phyloP scores from a whole-genome alignment of 2,329 filamentous ascomycete species.

The Claviceps maximensis region DNA sequence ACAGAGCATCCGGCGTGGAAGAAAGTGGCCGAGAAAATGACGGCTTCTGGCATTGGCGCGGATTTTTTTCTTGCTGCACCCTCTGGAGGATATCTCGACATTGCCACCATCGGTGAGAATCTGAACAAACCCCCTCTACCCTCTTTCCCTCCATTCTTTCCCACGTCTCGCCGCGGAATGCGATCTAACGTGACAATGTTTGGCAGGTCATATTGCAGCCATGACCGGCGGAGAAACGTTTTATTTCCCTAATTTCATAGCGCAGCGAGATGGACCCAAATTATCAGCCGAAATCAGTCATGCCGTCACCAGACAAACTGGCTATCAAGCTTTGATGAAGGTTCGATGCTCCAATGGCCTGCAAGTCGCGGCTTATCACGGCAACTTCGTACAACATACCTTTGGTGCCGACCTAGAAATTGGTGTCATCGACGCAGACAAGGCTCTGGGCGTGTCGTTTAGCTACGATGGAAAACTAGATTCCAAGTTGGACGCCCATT shows the following conservation, averaged over 20 bases:
- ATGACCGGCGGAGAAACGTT: slow-evolving; percentile 91
- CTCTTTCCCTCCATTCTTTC: no score
- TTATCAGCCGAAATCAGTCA: slow-evolving; percentile 77
- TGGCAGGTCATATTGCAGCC: slow-evolving; percentile 62
- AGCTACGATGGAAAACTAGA: slow-evolving; percentile 97
- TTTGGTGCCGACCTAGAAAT: slow-evolving; percentile 93
- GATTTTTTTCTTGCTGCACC: slow-evolving; percentile 94
- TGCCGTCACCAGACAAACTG: slow-evolving; percentile 76
- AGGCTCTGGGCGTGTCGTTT: slow-evolving; percentile 83
- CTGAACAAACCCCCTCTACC: not conserved
- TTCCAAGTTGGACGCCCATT: slow-evolving; percentile 89
- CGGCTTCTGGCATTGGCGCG: slow-evolving; percentile 70
- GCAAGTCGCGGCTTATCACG: slow-evolving; percentile 86
- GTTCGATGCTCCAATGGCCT: slow-evolving; percentile 94
- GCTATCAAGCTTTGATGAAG: slow-evolving; percentile 95
- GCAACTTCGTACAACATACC: slow-evolving; percentile 91
- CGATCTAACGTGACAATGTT: slow-evolving; percentile 2
- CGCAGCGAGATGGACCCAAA: slow-evolving; percentile 72
- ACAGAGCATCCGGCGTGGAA: slow-evolving; percentile 84
- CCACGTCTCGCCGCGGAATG: not conserved
- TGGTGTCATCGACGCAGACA: slow-evolving; percentile 83
- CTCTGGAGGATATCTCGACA: slow-evolving; percentile 79
- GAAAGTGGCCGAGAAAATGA: slow-evolving; percentile 77
- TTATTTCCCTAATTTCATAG: slow-evolving; percentile 94
- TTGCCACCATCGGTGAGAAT: slow-evolving; percentile 69